Percentiles rank a stretch among this genome's conserved stretches.
phyloP scores from a whole-genome alignment of 2,329 filamentous ascomycete species.

The Exserohilum turcica region DNA sequence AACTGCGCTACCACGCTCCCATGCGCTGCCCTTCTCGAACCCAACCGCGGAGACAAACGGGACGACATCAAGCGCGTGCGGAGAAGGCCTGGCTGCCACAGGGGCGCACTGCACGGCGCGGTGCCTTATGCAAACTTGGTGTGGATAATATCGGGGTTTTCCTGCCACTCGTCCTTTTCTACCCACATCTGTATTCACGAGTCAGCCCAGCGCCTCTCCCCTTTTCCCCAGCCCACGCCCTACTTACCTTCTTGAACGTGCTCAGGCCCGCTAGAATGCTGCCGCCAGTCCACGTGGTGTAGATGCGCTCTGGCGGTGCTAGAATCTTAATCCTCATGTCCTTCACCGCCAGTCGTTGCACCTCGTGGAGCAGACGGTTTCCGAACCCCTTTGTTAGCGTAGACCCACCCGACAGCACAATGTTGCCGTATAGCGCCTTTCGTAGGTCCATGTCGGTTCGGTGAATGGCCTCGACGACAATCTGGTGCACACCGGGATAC shows the following conservation, averaged over 20 bases:
- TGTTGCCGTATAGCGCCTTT: slow-evolving; percentile 93
- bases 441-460: slow-evolving; percentile 94
- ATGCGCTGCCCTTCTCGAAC: slow-evolving; percentile 29
- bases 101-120: slow-evolving; percentile 36
- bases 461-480: slow-evolving; percentile 94
- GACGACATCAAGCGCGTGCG: slow-evolving; percentile 32
- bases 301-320: slow-evolving; percentile 95
- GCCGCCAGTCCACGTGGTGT: slow-evolving; percentile 98
- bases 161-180: slow-evolving; percentile 99
- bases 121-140: slow-evolving; percentile 80
- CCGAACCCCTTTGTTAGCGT: slow-evolving; percentile 97
- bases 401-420: slow-evolving; percentile 93
- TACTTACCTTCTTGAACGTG: slow-evolving; percentile 91
- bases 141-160: slow-evolving; percentile 98
- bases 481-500: slow-evolving; percentile 96
- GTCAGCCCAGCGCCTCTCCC: slow-evolving; percentile 33
- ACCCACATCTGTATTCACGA: slow-evolving; percentile 85
- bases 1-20: slow-evolving; percentile 12
- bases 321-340: slow-evolving; percentile 99
- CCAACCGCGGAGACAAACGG: slow-evolving; percentile 41
- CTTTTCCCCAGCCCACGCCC: slow-evolving; percentile 14
- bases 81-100: slow-evolving; percentile 29
- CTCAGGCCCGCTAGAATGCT: slow-evolving; percentile 96
- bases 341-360: slow-evolving; percentile 92
- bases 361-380: slow-evolving; percentile 86